Evolutionary conservation across 805 yeast genomes (phyloP).

Genomic region (Lachancea dasiensis): DNA sequence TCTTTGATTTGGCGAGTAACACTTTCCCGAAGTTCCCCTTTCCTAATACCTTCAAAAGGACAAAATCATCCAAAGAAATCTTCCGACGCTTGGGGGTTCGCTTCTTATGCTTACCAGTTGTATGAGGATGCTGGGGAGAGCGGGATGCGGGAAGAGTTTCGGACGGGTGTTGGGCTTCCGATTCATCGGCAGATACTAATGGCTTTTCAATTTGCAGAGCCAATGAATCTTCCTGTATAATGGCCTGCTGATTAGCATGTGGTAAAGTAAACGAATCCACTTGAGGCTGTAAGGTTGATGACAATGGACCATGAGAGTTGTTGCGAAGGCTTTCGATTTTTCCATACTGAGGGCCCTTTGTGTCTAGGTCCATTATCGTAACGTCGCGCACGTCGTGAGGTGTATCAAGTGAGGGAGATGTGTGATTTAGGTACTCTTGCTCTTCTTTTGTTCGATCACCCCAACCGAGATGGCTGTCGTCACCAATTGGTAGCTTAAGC

Average conservation of each 20-base stretch:
- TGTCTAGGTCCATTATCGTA: not conserved
- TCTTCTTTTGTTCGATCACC: not conserved
- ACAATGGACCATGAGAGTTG: not conserved
- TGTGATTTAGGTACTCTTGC: not conserved
- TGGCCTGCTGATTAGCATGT: not conserved
- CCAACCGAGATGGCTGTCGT: not conserved
- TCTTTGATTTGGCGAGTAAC: slow-evolving; percentile 91
- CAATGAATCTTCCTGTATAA: not conserved
- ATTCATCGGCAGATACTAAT: not conserved
- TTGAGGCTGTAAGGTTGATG: not conserved
- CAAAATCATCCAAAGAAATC: slow-evolving; percentile 91
- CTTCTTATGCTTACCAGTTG: slow-evolving; percentile 22
- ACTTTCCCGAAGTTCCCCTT: slow-evolving; percentile 99
- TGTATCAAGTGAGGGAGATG: too few relatives aligned
- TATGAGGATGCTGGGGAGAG: slow-evolving; percentile 25
- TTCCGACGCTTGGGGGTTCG: slow-evolving; percentile 46
- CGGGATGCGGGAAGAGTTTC: not conserved
- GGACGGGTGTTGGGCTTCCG: not conserved
- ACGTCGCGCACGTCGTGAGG: too few relatives aligned
- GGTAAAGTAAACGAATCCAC: not conserved
- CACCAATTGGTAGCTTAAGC: not conserved
- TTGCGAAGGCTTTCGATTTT: not conserved
- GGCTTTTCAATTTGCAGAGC: not conserved
- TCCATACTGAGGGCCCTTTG: not conserved
- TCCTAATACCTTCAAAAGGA: slow-evolving; percentile 89